Evolutionary conservation across 805 yeast species (phyloP).

Genomic region (Hanseniaspora taiwanica): DNA sequence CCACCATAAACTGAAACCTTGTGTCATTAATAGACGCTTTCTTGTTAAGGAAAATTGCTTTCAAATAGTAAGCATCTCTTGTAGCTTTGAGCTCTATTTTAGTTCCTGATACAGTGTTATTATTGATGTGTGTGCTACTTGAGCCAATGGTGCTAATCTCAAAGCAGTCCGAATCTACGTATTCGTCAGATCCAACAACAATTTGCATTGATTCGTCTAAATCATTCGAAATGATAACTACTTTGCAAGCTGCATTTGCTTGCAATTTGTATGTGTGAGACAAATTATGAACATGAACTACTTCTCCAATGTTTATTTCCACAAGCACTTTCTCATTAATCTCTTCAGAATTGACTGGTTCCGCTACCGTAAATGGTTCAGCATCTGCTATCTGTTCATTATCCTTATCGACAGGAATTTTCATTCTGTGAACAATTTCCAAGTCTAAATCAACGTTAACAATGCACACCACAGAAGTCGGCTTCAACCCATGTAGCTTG

Average conservation of each 20-base stretch:
- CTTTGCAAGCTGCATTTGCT: neutral
- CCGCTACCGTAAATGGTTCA: neutral
- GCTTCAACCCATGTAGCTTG: slow-evolving; percentile 28
- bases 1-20: neutral
- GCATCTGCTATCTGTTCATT: neutral
- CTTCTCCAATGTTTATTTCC: neutral
- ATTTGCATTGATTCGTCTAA: slow-evolving; percentile 2
- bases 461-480: slow-evolving; percentile 32
- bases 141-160: neutral
- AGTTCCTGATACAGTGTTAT: neutral
- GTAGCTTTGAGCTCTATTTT: neutral
- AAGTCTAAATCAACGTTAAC: slow-evolving; percentile 44
- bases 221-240: neutral
- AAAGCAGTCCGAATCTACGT: slow-evolving; percentile 1
- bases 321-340: too few species aligned
- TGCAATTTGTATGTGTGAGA: neutral
- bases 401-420: slow-evolving; percentile 12
- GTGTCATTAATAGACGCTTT: neutral
- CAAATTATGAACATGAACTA: neutral
- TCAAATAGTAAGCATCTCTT: neutral
- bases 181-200: neutral
- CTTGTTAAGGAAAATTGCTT: neutral
- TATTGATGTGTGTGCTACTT: neutral
- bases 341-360: too few species aligned
- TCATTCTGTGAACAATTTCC: slow-evolving; percentile 28